These are phyloP conservation scores for Malus fusca DNA, from an alignment of 306 rosid genomes.

Conservation along the genomic window DNA sequence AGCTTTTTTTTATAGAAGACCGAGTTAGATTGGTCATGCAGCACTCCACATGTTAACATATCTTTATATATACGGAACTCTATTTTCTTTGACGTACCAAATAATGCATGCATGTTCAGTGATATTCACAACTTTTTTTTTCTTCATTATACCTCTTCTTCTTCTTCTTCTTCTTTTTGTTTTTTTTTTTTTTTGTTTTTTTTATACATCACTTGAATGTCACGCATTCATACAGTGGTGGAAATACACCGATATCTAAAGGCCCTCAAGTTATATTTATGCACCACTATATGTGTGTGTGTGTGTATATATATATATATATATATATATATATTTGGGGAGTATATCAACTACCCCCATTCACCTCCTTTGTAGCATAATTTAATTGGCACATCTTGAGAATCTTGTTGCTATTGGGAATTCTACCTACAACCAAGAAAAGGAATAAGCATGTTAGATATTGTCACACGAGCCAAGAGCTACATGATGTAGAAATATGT, in stretches of 20 bases:
- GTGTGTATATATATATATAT: too few species aligned
- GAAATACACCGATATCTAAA: not conserved
- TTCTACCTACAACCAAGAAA: not conserved
- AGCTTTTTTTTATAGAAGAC: too few species aligned
- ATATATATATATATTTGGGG: not conserved
- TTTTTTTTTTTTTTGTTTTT: too few species aligned
- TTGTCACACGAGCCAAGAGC: not conserved
- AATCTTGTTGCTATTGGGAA: not conserved
- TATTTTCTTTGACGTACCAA: not conserved
- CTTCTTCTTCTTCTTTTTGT: too few species aligned
- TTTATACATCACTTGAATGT: not conserved
- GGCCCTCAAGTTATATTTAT: not conserved
- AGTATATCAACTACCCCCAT: not conserved
- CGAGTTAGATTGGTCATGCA: not conserved
- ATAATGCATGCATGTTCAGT: not conserved
- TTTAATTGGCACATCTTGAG: not conserved
- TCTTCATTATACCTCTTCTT: too few species aligned
- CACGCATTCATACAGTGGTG: too few species aligned
- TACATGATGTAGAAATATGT: not conserved
- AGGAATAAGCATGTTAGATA: not conserved
- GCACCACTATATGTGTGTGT: not conserved
- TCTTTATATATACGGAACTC: not conserved
- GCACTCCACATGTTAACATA: not conserved
- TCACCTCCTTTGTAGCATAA: not conserved
- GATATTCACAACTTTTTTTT: too few species aligned